Evolutionary conservation across 208 protist genomes (phyloP).

Genomic region (Borovskyia barvae): DNA sequence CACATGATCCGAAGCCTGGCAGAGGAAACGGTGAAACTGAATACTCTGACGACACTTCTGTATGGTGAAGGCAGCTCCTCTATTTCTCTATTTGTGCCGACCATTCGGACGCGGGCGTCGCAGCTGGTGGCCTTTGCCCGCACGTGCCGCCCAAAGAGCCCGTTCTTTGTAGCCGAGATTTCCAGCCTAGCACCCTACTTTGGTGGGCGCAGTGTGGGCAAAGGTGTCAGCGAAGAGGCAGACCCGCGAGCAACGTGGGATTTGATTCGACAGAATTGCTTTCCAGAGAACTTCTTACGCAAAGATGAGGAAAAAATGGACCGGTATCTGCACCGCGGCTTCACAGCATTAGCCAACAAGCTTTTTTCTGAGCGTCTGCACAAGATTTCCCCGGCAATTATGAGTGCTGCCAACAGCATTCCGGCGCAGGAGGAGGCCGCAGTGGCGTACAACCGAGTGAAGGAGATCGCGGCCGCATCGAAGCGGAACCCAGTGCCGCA

Average conservation of each 20-base stretch:
- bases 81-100: slow-evolving; percentile 89
- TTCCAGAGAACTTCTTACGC: slow-evolving; percentile 46
- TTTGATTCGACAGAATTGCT: slow-evolving; percentile 75
- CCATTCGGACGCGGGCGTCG: slow-evolving; percentile 53
- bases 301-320: slow-evolving; percentile 73
- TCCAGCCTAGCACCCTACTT: slow-evolving; percentile 76
- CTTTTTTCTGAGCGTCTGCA: slow-evolving; percentile 87
- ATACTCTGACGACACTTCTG: slow-evolving; percentile 79
- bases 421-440: slow-evolving; percentile 52
- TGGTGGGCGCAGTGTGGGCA: slow-evolving; percentile 54
- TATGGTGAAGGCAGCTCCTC: slow-evolving; percentile 89
- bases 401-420: slow-evolving; percentile 75
- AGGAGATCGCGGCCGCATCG: slow-evolving; percentile 38
- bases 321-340: slow-evolving; percentile 71
- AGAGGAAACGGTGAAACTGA: slow-evolving; percentile 80
- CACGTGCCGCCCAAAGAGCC: slow-evolving; percentile 88
- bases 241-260: slow-evolving; percentile 78
- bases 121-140: slow-evolving; percentile 88
- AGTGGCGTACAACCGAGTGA: slow-evolving; percentile 30
- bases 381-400: slow-evolving; percentile 72
- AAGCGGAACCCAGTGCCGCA: slow-evolving; percentile 62
- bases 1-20: slow-evolving; percentile 89
- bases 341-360: slow-evolving; percentile 84
- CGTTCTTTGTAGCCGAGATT: slow-evolving; percentile 87
- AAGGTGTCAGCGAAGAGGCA: slow-evolving; percentile 46